phyloP scores from a whole-genome alignment of 805 yeast species.

The Danielia reshetovae region DNA sequence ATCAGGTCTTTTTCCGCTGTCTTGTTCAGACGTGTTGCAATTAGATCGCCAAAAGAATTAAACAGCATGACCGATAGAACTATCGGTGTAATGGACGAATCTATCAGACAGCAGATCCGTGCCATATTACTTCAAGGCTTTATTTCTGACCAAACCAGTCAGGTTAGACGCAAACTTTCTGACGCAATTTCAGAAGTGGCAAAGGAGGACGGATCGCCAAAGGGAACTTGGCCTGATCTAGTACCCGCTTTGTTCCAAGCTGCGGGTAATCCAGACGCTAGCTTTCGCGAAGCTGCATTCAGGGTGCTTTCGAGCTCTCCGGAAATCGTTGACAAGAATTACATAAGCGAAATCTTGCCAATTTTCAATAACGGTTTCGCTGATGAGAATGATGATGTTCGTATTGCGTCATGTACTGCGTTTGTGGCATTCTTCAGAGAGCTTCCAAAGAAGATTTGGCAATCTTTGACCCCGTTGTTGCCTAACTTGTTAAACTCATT shows the following conservation, averaged over 20 bases:
- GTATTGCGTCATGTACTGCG: constrained; percentile 88
- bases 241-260: constrained; percentile 73
- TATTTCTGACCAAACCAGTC: constrained; percentile 58
- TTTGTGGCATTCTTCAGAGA: constrained; percentile 85
- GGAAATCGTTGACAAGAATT: constrained; percentile 59
- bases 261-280: constrained; percentile 48
- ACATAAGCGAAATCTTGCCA: constrained; percentile 54
- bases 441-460: constrained; percentile 78
- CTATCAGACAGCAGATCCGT: constrained; percentile 61
- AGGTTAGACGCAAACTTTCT: constrained; percentile 84
- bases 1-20: constrained; percentile 69
- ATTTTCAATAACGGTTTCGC: constrained; percentile 78
- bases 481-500: constrained; percentile 83
- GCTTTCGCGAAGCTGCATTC: constrained; percentile 85
- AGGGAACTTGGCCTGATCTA: constrained; percentile 71
- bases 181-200: constrained; percentile 95
- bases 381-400: constrained; percentile 75
- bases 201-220: constrained; percentile 51
- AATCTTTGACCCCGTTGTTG: constrained; percentile 66
- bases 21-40: constrained; percentile 80
- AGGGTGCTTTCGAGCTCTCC: constrained; percentile 87
- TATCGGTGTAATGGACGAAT: constrained; percentile 62
- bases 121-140: constrained; percentile 70
- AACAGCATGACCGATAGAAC: constrained; percentile 71
- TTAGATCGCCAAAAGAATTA: constrained; percentile 67